A percentile compares a stretch with the other conserved stretches of the same genome.
These are phyloP conservation scores for Groenewaldozyma tartarivorans DNA, from an alignment of 805 yeast species.

Conservation along the genomic window DNA sequence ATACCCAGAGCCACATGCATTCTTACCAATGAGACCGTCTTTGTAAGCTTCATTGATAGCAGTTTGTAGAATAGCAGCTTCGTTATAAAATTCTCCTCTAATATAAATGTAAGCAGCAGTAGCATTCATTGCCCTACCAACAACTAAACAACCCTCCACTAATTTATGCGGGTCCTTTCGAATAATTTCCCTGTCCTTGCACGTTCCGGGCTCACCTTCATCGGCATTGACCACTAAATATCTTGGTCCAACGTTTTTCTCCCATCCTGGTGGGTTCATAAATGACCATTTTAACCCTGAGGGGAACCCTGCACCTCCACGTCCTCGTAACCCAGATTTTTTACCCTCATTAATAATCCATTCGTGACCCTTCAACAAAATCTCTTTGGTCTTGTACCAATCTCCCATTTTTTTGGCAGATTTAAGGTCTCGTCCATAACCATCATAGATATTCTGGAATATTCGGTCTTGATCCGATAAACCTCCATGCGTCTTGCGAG, in stretches of 20 bases:
- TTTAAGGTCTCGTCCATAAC: slow-evolving; percentile 66
- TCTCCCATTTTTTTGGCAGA: slow-evolving; percentile 75
- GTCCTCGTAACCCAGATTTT: slow-evolving; percentile 75
- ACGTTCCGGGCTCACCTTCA: slow-evolving; percentile 93
- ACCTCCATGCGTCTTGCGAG: slow-evolving; percentile 56
- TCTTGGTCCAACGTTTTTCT: slow-evolving; percentile 80
- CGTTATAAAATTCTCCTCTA: slow-evolving; percentile 84
- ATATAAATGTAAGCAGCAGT: slow-evolving; percentile 87
- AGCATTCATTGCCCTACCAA: slow-evolving; percentile 89
- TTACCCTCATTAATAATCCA: slow-evolving; percentile 89
- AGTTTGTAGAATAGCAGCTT: slow-evolving; percentile 59
- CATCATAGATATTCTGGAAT: slow-evolving; percentile 73
- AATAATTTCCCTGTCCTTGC: slow-evolving; percentile 85
- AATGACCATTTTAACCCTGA: slow-evolving; percentile 87
- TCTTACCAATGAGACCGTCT: slow-evolving; percentile 70
- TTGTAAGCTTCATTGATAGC: slow-evolving; percentile 85
- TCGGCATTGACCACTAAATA: slow-evolving; percentile 86
- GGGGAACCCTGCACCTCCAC: slow-evolving; percentile 94
- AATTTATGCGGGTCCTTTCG: slow-evolving; percentile 88
- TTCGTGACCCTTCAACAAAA: slow-evolving; percentile 69
- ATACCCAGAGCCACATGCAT: slow-evolving; percentile 83
- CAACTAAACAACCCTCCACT: slow-evolving; percentile 83
- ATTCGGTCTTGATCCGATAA: slow-evolving; percentile 76
- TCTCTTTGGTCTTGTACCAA: slow-evolving; percentile 87
- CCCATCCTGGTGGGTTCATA: slow-evolving; percentile 96